Conservation (phyloP, 1,139 yeast genomes). For the Debaryomyces coudertii region DNA sequence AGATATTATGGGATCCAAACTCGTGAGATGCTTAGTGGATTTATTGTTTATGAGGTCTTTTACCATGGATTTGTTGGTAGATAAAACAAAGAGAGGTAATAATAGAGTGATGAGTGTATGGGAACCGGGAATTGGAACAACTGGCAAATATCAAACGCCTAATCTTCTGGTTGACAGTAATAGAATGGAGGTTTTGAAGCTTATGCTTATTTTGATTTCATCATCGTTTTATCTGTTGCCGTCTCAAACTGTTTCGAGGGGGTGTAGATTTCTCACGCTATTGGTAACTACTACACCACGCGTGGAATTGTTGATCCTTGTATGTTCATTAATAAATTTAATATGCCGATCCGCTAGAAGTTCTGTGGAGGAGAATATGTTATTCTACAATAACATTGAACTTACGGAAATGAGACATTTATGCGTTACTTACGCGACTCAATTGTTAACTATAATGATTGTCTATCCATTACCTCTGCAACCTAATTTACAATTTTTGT, state of each 20-base stretch:
- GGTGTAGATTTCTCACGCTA: slow-evolving; percentile 62
- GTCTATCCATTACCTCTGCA: slow-evolving; percentile 64
- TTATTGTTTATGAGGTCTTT: slow-evolving; percentile 65
- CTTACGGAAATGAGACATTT: slow-evolving; percentile 53
- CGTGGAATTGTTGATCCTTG: slow-evolving; percentile 52
- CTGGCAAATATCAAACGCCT: slow-evolving; percentile 45
- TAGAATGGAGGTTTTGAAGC: slow-evolving; percentile 66
- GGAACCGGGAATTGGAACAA: slow-evolving; percentile 77
- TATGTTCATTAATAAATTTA: slow-evolving; percentile 71
- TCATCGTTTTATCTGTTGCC: slow-evolving; percentile 58
- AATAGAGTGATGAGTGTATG: slow-evolving; percentile 41
- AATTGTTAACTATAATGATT: slow-evolving; percentile 62
- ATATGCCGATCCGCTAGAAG: slow-evolving; percentile 44
- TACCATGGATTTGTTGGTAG: slow-evolving; percentile 39
- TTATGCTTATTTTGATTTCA: slow-evolving; percentile 67
- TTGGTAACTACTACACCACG: slow-evolving; percentile 57
- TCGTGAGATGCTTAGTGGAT: slow-evolving; percentile 51
- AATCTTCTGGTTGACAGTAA: slow-evolving; percentile 61
- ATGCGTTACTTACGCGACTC: slow-evolving; percentile 60
- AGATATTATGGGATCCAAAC: slow-evolving; percentile 51
- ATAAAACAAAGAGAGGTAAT: neutral
- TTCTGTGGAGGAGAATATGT: slow-evolving; percentile 40
- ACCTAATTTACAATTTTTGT: slow-evolving; percentile 49
- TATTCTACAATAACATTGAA: slow-evolving; percentile 25
- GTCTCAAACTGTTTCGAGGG: slow-evolving; percentile 47